Evolutionary conservation across 495 filamentous ascomycete species (phyloP), one percentile per base, ranked within the genome.

Genomic region (Polyplosphaeria fusca): DNA sequence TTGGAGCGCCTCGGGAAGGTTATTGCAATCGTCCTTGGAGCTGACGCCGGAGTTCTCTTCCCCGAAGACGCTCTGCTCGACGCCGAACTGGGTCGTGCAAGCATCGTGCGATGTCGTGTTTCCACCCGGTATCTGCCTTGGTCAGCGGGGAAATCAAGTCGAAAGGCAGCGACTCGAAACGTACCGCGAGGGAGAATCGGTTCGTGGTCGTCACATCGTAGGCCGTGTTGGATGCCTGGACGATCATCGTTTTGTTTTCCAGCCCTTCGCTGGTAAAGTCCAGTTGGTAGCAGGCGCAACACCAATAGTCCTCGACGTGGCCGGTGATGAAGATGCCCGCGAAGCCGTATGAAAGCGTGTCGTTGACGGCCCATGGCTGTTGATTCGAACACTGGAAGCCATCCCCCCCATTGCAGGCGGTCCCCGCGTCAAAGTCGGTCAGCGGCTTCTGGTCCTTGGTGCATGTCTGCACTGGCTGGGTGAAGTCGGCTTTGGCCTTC

Each of bases 221-320:
- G n/a, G 57, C 82, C 22, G 80, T 84, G 62, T 87, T 87, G 27
- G 78, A 82, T 14, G 82, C 81, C 70, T 86, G 83, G 20, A 86
- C 78, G 48, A 86, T 76, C 80, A 87, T 81, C 70, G 79, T 79
- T 78, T 86, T 80, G 49, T 82, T 75, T 43, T 45, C 48, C 4
- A 61, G 32, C n/a, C 42, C 42, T 13, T 48, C 57, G 41, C 52
- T 61, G 19, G 58, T 64, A 45, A 65, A 65, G 24, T 57, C 50
- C 51, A 64, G 30, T 67, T 85, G 76, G 67, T 85, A 87, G 71
- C 84, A 86, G 51, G 78, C 74, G 65, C 84, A 86, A 73, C 84
- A 86, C 83, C 82, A 86, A 9, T 63, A 62, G 4, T 64, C 67
- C 69, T 85, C 58, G 4, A 68, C 76, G 57, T 74, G 70, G 47